Evolutionary conservation across 106 monocot species (phyloP), one percentile per base, ranked within the genome.

Genomic region (Dioscorea alata): DNA sequence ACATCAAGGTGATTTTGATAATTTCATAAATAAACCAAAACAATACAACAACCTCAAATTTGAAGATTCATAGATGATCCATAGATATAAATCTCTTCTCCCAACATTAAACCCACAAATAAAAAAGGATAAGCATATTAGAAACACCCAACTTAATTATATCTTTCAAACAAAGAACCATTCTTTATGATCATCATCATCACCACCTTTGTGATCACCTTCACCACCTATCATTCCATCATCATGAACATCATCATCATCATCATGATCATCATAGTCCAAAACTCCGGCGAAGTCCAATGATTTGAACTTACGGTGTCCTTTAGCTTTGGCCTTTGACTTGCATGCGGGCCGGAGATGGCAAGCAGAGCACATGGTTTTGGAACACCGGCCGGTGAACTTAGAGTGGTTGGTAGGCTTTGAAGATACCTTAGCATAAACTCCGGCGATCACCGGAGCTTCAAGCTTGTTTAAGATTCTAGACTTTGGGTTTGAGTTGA

Each of bases 321-420:
- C 76, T 22, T 80, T 84, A 21, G 73, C 33, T 60, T 84, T 84
- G 61, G 12, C 31, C 61, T 73, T 84, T 8, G 84, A 50, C 67
- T 76, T 84, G 50, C 52, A 57, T 0, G 62, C 14, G 4, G 72
- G 79, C 23, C 4, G 20, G 16, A 51, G 16, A 32, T 50, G 79
- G 74, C 79, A 75, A 12, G 51, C 33, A 9, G 20, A 0, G 59
- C 79, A 83, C 66, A 33, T 69, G 17, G 69, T 56, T 23, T 24
- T 69, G 53, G 59, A n/a, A 50, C 80, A 73, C 17, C 63, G 61
- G 15, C 71, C 76, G 6, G 83, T 83, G 73, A 75, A 77, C 59
- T 86, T 83, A 22, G 82, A 86, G 56, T 76, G 87, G 69, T 83
- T 80, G 24, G 87, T 80, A 17, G 87, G 87, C 69, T 83, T 83